phyloP scores from a whole-genome alignment of 345 rosid genomes.

The Eucalyptus cloeziana region DNA sequence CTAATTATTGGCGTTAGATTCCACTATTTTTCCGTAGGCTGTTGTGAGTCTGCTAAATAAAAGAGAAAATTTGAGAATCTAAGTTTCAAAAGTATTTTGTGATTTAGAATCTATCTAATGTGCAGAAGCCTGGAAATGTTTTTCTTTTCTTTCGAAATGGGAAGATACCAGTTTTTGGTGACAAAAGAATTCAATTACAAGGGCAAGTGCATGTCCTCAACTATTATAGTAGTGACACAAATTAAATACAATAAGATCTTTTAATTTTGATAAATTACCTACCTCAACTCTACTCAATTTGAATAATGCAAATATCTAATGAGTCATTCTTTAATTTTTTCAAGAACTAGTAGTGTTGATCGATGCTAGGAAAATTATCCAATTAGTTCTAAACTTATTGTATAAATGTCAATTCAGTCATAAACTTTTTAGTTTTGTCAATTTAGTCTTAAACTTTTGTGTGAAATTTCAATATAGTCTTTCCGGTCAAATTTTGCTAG shows the following conservation, averaged over 20 bases:
- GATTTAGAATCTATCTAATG: background rate
- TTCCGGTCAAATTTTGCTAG: no score
- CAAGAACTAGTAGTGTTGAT: no score
- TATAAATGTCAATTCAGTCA: no score
- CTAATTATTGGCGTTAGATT: background rate
- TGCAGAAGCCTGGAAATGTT: background rate
- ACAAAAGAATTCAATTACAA: background rate
- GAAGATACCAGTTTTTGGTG: background rate
- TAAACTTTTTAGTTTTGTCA: no score
- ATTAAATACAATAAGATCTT: no score
- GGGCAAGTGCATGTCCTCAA: background rate
- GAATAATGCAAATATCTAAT: no score
- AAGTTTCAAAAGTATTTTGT: background rate
- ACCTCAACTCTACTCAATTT: no score
- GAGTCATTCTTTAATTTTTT: no score
- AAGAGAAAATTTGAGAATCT: background rate
- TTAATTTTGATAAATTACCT: no score
- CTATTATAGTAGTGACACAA: background rate
- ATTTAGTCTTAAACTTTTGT: no score
- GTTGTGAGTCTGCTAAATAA: background rate
- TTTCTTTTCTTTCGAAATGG: background rate
- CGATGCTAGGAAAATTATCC: rapidly evolving
- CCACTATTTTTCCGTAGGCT: background rate
- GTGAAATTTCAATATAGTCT: no score
- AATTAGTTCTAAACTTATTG: no score